phyloP scores from a whole-genome alignment of 495 filamentous ascomycete genomes.

The Aspergillus avenaceus region DNA sequence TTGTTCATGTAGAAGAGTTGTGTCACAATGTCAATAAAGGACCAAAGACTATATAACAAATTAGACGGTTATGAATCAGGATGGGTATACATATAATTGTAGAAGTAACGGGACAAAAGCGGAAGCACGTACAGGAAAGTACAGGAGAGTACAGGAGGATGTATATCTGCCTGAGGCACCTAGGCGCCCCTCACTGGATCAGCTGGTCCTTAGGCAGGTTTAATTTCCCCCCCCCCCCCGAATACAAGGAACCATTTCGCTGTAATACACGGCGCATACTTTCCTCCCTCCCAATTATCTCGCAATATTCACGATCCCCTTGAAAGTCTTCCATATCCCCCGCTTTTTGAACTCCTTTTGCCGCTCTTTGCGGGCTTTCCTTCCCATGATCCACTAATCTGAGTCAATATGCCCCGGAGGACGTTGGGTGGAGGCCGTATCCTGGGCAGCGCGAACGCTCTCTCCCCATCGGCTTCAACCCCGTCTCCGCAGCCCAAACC shows the following conservation, averaged over 20 bases:
- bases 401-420: constrained; percentile 65
- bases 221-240: no score
- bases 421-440: constrained; percentile 87
- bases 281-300: no score
- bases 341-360: constrained; percentile 5
- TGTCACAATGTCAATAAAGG: neutral
- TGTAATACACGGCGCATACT: no score
- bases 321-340: neutral
- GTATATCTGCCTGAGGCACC: no score
- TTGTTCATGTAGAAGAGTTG: neutral
- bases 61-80: neutral
- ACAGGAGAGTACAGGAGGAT: no score
- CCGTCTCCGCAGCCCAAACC: constrained; percentile 52
- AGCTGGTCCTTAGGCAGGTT: no score
- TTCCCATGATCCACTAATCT: constrained; percentile 38
- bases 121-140: no score
- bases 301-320: constrained; percentile 1
- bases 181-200: no score
- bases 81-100: neutral
- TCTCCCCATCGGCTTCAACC: constrained; percentile 62
- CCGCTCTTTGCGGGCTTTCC: constrained; percentile 14
- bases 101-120: no score
- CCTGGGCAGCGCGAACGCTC: constrained; percentile 73
- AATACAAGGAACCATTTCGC: no score
- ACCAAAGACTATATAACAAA: neutral